Conservation (phyloP, 805 yeast genomes). For the Candida koratica region DNA sequence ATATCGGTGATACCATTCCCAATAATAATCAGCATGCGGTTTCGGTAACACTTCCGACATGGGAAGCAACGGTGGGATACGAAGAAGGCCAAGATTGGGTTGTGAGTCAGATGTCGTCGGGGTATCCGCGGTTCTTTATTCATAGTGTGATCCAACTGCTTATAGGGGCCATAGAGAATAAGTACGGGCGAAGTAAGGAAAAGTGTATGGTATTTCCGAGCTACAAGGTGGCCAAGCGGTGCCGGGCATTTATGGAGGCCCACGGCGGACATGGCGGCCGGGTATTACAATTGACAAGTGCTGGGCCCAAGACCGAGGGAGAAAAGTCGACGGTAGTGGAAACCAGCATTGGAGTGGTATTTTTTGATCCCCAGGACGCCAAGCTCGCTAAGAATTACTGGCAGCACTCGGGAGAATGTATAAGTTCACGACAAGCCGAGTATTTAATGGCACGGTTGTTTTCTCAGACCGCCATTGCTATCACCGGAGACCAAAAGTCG, state of each 20-base stretch:
- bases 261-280: slow-evolving; percentile 34
- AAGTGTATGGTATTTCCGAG: slow-evolving; percentile 72
- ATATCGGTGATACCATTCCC: slow-evolving; percentile 83
- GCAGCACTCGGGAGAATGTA: slow-evolving; percentile 98
- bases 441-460: slow-evolving; percentile 65
- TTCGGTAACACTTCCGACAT: slow-evolving; percentile 90
- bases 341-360: slow-evolving; percentile 72
- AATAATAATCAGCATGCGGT: slow-evolving; percentile 89
- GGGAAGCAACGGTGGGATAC: slow-evolving; percentile 91
- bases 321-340: slow-evolving; percentile 60
- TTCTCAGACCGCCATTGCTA: slow-evolving; percentile 11
- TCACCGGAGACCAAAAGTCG: slow-evolving; percentile 21
- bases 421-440: slow-evolving; percentile 86
- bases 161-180: slow-evolving; percentile 50
- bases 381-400: slow-evolving; percentile 79
- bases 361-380: slow-evolving; percentile 59
- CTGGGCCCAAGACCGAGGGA: slow-evolving; percentile 56
- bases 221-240: slow-evolving; percentile 73
- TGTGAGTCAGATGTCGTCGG: slow-evolving; percentile 69
- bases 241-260: slow-evolving; percentile 69
- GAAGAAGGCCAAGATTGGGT: slow-evolving; percentile 88
- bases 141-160: slow-evolving; percentile 60
- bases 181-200: slow-evolving; percentile 80
- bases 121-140: slow-evolving; percentile 84
- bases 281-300: slow-evolving; percentile 69